A percentile compares a stretch with the other conserved stretches of the same genome.
These are phyloP conservation scores for Dentipellis fragilis DNA, from an alignment of 768 basidiomycete genomes.

Conservation along the genomic window DNA sequence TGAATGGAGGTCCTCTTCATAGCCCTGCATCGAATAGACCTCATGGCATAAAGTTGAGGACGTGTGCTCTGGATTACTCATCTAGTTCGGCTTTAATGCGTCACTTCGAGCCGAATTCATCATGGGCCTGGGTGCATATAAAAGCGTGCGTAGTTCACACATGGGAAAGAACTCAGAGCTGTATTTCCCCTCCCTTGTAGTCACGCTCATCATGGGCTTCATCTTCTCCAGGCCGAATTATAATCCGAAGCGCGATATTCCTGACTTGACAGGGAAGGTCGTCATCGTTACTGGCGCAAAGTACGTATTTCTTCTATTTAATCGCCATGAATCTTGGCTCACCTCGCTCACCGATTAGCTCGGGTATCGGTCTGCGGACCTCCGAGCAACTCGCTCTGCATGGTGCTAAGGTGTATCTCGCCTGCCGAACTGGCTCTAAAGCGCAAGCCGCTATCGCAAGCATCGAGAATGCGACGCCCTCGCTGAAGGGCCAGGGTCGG, in stretches of 20 bases:
- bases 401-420: slow-evolving; percentile 19
- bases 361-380: slow-evolving; percentile 42
- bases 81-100: no score
- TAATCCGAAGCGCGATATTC: slow-evolving; percentile 30
- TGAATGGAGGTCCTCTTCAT: no score
- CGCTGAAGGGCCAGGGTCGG: slow-evolving; percentile 11
- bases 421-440: slow-evolving; percentile 8
- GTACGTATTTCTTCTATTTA: slow-evolving; percentile 21
- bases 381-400: slow-evolving; percentile 37
- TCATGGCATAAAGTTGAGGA: no score
- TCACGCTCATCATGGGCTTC: not conserved
- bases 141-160: no score
- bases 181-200: no score
- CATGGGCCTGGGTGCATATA: no score
- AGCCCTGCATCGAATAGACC: no score
- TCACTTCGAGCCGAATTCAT: no score
- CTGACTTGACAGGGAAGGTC: slow-evolving; percentile 41
- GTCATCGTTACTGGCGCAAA: slow-evolving; percentile 49
- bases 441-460: slow-evolving; percentile 10
- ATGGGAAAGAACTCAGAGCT: no score
- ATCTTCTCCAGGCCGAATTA: not conserved
- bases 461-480: slow-evolving; percentile 8
- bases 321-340: not conserved
- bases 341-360: slow-evolving; percentile 16
- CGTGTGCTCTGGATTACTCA: no score